Evolutionary conservation across 495 filamentous ascomycete genomes (phyloP).

Genomic region (Cercophora scortea): DNA sequence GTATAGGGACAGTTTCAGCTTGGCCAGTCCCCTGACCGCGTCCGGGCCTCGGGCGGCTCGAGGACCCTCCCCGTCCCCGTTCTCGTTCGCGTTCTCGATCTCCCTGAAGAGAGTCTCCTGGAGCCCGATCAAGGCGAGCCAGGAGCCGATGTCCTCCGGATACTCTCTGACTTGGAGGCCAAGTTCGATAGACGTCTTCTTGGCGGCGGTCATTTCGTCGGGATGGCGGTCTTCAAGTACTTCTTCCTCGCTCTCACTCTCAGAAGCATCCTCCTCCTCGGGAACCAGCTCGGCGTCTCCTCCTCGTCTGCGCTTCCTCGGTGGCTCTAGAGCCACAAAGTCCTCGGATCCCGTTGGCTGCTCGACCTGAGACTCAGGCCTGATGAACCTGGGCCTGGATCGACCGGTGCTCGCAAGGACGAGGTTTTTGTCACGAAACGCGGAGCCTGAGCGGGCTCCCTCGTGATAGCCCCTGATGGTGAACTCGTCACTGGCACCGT

Average conservation of each 20-base stretch:
- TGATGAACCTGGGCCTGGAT: conserved; percentile 21
- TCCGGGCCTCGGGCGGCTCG: conserved; percentile 20
- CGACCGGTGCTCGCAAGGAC: conserved; percentile 19
- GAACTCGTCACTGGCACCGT: conserved; percentile 29
- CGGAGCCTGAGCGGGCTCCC: conserved; percentile 23
- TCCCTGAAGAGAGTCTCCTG: conserved; percentile 57
- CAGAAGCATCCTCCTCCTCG: conserved; percentile 44
- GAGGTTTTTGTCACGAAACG: conserved; percentile 31
- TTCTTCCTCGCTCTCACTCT: conserved; percentile 37
- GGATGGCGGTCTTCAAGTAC: conserved; percentile 21
- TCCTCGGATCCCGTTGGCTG: conserved; percentile 19
- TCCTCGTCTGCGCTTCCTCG: conserved; percentile 34
- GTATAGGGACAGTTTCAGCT: conserved; percentile 74
- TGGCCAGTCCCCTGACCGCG: conserved; percentile 60
- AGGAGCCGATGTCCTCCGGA: conserved; percentile 60
- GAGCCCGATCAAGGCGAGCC: conserved; percentile 68
- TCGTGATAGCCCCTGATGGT: conserved; percentile 17
- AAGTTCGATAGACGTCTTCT: conserved; percentile 49
- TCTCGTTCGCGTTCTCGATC: too few relatives aligned
- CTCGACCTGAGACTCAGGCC: not conserved
- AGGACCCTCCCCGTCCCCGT: conserved; percentile 11
- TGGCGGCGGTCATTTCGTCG: conserved; percentile 30
- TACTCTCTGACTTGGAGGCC: conserved; percentile 48
- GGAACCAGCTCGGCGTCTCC: conserved; percentile 26
- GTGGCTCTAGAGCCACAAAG: conserved; percentile 26